Evolutionary conservation across 2,329 filamentous ascomycete genomes (phyloP).

Genomic region (Trichoderma citrinoviride): DNA sequence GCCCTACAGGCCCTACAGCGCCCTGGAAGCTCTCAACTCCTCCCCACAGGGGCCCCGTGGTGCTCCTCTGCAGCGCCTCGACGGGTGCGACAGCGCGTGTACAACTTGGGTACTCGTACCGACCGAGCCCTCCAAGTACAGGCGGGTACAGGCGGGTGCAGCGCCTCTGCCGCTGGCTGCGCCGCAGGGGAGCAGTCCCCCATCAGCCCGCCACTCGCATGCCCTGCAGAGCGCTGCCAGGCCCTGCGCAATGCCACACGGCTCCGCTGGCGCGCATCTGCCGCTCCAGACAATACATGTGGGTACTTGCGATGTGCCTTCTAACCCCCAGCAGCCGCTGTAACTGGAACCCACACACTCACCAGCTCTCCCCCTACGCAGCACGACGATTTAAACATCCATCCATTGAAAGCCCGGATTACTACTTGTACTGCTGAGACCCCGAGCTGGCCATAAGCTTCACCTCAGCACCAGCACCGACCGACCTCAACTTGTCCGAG

Average conservation of each 20-base stretch:
- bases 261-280: slow-evolving; percentile 14
- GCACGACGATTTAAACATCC: no score
- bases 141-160: background rate
- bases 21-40: slow-evolving; percentile 1
- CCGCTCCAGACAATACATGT: slow-evolving; percentile 9
- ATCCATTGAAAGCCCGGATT: no score
- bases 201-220: background rate
- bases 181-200: background rate
- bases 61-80: slow-evolving; percentile 3
- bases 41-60: slow-evolving; percentile 10
- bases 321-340: background rate
- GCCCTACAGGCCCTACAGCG: slow-evolving; percentile 16
- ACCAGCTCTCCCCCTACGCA: background rate
- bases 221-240: background rate
- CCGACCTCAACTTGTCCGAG: no score
- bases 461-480: slow-evolving; percentile 3
- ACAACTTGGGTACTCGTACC: no score
- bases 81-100: background rate
- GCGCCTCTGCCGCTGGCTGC: slow-evolving; percentile 1
- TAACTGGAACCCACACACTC: slow-evolving; percentile 3
- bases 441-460: slow-evolving; percentile 16
- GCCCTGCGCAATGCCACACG: slow-evolving; percentile 4
- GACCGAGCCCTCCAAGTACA: background rate
- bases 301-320: slow-evolving; percentile 1
- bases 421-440: slow-evolving; percentile 8